These are phyloP conservation scores for Puccinia novopanici DNA, from an alignment of 1,284 basidiomycete species.

Conservation along the genomic window DNA sequence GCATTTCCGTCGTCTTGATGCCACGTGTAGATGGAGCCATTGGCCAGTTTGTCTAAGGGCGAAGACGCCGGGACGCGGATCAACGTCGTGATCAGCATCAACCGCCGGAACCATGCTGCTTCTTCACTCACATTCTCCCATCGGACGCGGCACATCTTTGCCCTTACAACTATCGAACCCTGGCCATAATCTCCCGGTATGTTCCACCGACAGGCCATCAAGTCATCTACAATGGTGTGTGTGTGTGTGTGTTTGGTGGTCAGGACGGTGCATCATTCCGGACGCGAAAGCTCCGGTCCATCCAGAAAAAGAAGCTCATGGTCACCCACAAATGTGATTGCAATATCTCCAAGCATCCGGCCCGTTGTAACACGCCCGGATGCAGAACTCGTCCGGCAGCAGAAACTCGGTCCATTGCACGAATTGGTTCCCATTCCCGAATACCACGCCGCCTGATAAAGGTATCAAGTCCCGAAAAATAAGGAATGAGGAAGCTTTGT, in stretches of 20 bases:
- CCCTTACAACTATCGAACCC: constrained; percentile 47
- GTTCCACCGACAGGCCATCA: constrained; percentile 50
- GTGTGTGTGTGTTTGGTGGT: too few species aligned
- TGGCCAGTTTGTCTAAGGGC: constrained; percentile 25
- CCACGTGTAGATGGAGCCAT: constrained; percentile 35
- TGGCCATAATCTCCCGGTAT: constrained; percentile 36
- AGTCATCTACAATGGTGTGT: constrained; percentile 16
- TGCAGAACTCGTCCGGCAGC: constrained; percentile 42
- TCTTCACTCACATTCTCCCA: constrained; percentile 45
- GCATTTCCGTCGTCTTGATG: constrained; percentile 32
- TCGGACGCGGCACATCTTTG: constrained; percentile 37
- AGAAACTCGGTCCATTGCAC: constrained; percentile 46
- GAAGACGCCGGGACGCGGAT: too few species aligned
- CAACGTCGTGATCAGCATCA: too few species aligned
- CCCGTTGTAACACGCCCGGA: constrained; percentile 44
- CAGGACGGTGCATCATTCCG: too few species aligned
- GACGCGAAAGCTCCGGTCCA: too few species aligned
- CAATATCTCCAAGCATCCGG: constrained; percentile 48
- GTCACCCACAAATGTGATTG: constrained; percentile 39
- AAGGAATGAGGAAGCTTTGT: background rate
- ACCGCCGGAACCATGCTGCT: background rate
- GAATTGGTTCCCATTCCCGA: constrained; percentile 44
- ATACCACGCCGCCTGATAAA: constrained; percentile 25
- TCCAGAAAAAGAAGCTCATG: too few species aligned
- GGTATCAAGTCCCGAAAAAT: background rate